These are phyloP conservation scores for Schizosaccharomyces osmophilus DNA, from an alignment of 805 yeast species.

Conservation along the genomic window DNA sequence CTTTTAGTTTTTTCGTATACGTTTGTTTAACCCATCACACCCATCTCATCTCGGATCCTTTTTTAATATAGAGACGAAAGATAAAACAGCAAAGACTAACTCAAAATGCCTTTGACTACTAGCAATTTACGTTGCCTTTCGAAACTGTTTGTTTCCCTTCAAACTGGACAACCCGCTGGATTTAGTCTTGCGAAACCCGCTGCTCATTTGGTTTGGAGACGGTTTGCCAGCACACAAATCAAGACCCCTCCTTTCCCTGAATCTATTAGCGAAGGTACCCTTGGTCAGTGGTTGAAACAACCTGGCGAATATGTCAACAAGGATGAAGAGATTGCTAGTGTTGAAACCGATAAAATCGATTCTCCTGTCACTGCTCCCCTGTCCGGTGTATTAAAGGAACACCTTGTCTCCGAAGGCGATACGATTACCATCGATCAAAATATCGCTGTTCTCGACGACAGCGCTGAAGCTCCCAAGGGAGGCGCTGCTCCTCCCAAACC, in stretches of 20 bases:
- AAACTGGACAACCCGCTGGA: too few species aligned
- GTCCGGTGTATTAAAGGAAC: slow-evolving; percentile 67
- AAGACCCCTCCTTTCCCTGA: slow-evolving; percentile 98
- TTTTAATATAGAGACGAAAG: too few species aligned
- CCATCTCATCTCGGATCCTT: too few species aligned
- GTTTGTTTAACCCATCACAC: too few species aligned
- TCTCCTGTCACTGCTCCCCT: slow-evolving; percentile 90
- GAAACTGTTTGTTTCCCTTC: too few species aligned
- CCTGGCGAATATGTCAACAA: slow-evolving; percentile 1
- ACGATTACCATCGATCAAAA: slow-evolving; percentile 94
- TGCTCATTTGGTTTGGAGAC: too few species aligned
- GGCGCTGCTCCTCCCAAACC: slow-evolving; percentile 8
- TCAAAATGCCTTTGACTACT: too few species aligned
- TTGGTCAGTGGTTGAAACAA: slow-evolving; percentile 27
- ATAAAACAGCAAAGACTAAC: too few species aligned
- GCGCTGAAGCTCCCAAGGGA: slow-evolving; percentile 22
- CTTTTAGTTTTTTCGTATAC: too few species aligned
- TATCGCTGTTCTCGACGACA: slow-evolving; percentile 55
- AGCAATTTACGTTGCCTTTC: too few species aligned
- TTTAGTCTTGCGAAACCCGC: too few species aligned
- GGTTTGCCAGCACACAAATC: slow-evolving; percentile 20
- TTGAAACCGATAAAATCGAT: slow-evolving; percentile 94
- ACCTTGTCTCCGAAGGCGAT: slow-evolving; percentile 63
- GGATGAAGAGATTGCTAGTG: slow-evolving; percentile 42
- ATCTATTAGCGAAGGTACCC: slow-evolving; percentile 89